phyloP scores from a whole-genome alignment of 768 basidiomycete genomes.

The Kwoniella botswanensis region DNA sequence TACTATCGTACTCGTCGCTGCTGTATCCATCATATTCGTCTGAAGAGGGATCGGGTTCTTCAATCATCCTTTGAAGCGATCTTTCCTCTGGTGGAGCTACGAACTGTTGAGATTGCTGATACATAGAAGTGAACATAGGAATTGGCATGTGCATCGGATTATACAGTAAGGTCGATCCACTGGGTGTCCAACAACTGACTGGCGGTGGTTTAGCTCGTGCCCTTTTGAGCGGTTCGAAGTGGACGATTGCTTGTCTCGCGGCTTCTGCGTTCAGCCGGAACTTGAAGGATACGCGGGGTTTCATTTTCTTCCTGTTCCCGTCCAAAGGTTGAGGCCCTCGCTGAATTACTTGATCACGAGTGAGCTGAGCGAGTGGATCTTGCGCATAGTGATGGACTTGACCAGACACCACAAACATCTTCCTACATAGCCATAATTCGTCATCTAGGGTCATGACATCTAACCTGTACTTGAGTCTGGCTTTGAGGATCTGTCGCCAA shows the following conservation, averaged over 20 bases:
- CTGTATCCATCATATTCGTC: conserved; percentile 16
- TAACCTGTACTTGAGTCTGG: conserved; percentile 15
- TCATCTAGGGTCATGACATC: conserved; percentile 27
- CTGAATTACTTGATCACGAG: background rate
- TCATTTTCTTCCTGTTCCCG: background rate
- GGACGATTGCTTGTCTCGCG: conserved; percentile 3
- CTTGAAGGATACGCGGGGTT: conserved; percentile 11
- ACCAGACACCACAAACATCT: conserved; percentile 23
- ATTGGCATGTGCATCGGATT: background rate
- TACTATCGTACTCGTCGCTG: conserved; percentile 18
- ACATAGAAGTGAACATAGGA: background rate
- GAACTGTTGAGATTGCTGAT: background rate
- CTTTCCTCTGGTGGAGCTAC: conserved; percentile 16
- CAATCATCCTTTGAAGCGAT: conserved; percentile 6
- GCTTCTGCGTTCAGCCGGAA: conserved; percentile 1
- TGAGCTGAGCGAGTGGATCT: background rate
- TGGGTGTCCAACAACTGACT: background rate
- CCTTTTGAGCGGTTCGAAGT: conserved; percentile 14
- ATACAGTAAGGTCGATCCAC: background rate
- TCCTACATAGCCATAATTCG: conserved; percentile 24
- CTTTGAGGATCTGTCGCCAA: conserved; percentile 30
- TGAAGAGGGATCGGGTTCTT: conserved; percentile 23
- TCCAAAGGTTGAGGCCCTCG: background rate
- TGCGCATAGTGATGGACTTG: conserved; percentile 14
- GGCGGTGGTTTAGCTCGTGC: background rate